Conservation (phyloP, 2,329 filamentous ascomycete species). For the Periconia sp. region DNA sequence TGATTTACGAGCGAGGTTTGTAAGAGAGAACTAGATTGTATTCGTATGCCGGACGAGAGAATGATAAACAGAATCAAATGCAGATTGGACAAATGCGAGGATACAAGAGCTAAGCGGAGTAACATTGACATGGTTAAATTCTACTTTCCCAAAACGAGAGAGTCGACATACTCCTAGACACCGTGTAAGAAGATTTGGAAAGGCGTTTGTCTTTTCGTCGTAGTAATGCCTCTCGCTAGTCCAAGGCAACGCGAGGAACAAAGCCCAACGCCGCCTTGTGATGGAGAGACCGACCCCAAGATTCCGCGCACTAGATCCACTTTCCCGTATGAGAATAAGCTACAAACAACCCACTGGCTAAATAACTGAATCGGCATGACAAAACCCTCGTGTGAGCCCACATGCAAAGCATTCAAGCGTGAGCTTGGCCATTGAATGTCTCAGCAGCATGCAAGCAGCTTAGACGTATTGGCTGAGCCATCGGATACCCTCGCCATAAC, state of each 20-base stretch:
- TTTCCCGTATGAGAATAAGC: not conserved
- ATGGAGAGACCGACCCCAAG: not conserved
- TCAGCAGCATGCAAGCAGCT: not conserved
- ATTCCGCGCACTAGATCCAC: not conserved
- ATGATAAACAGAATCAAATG: too few relatives aligned
- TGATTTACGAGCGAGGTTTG: too few relatives aligned
- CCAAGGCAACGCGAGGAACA: not conserved
- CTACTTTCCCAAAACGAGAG: slow-evolving; percentile 52
- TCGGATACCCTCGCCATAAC: slow-evolving; percentile 46
- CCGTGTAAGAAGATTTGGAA: not conserved
- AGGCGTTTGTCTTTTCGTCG: not conserved
- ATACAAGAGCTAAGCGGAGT: too few relatives aligned
- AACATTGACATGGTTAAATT: slow-evolving; percentile 63
- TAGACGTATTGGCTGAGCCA: slow-evolving; percentile 48
- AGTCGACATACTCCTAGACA: slow-evolving; percentile 19
- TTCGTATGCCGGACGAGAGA: too few relatives aligned
- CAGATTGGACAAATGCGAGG: too few relatives aligned
- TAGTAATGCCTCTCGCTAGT: not conserved
- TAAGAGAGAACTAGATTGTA: too few relatives aligned
- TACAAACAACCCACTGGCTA: not conserved
- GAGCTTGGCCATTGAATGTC: not conserved
- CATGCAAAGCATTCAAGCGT: not conserved
- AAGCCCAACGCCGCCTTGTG: not conserved
- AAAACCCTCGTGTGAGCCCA: not conserved
- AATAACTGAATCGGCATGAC: not conserved